phyloP scores from a whole-genome alignment of 2,329 filamentous ascomycete species.

The Alternaria gaisen region DNA sequence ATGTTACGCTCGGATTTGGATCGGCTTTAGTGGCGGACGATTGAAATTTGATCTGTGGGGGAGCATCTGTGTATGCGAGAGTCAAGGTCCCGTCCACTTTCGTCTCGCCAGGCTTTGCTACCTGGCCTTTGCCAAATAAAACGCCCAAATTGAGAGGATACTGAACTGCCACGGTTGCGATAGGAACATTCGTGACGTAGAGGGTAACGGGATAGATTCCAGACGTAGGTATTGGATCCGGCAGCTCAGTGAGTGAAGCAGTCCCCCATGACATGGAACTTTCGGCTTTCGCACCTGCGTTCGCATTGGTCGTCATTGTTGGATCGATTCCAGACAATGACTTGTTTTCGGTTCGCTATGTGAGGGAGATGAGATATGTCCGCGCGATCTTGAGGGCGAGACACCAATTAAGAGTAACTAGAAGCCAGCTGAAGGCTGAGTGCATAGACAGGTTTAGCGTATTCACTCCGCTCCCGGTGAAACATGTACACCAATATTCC shows the following conservation, averaged over 20 bases:
- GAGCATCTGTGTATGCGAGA: neutral
- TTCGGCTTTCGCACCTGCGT: neutral
- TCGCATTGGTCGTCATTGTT: neutral
- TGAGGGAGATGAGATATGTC: neutral
- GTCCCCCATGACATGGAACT: neutral
- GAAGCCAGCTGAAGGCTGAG: neutral
- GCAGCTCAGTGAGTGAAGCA: neutral
- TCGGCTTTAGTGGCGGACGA: accelerated
- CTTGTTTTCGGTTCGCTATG: neutral
- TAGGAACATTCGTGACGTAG: accelerated
- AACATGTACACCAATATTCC: neutral
- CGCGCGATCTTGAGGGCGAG: neutral
- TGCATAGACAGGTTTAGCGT: neutral
- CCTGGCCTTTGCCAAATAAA: neutral
- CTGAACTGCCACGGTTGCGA: neutral
- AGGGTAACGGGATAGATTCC: accelerated
- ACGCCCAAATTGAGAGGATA: neutral
- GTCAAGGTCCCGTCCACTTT: neutral
- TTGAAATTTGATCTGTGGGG: neutral
- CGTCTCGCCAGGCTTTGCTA: neutral
- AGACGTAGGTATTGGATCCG: neutral
- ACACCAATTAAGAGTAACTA: neutral
- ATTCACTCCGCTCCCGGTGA: no score
- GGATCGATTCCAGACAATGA: neutral
- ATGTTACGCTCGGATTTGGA: accelerated